Conservation (phyloP, 208 protist species). For the Porcisia hertigi region DNA sequence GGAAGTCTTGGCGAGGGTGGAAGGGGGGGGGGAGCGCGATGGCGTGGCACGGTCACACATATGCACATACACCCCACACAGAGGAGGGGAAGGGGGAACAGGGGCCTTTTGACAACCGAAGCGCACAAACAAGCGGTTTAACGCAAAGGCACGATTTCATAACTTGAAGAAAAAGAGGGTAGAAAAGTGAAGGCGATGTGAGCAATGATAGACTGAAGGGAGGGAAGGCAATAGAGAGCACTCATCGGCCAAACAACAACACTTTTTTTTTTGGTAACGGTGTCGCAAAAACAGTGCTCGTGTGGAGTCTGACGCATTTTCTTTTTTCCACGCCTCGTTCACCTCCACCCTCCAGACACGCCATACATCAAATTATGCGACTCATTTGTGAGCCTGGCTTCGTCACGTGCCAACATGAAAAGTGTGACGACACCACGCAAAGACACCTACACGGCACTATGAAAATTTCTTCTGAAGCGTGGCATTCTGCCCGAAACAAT, state of each 20-base stretch:
- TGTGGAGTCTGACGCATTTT: too few species aligned
- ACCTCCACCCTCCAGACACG: not conserved
- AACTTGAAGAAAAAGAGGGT: not conserved
- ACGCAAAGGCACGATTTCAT: too few species aligned
- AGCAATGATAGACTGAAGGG: not conserved
- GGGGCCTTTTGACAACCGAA: too few species aligned
- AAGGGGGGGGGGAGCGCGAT: too few species aligned
- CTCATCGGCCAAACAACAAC: not conserved
- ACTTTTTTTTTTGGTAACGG: not conserved
- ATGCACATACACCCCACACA: too few species aligned
- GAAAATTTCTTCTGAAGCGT: not conserved
- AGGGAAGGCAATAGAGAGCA: not conserved
- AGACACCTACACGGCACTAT: not conserved
- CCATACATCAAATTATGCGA: too few species aligned
- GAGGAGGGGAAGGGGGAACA: too few species aligned
- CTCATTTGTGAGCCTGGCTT: too few species aligned
- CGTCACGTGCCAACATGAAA: not conserved
- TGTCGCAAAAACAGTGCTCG: not conserved
- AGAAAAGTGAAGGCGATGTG: not conserved
- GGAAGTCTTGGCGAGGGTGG: too few species aligned
- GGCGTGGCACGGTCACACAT: too few species aligned
- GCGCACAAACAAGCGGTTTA: too few species aligned
- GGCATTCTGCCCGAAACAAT: not conserved
- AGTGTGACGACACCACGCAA: not conserved
- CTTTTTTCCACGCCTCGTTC: not conserved